Percentiles rank a stretch among this genome's conserved stretches.
These are phyloP conservation scores for Asclepias syriaca DNA, from an alignment of 257 asterid genomes.

Conservation along the genomic window DNA sequence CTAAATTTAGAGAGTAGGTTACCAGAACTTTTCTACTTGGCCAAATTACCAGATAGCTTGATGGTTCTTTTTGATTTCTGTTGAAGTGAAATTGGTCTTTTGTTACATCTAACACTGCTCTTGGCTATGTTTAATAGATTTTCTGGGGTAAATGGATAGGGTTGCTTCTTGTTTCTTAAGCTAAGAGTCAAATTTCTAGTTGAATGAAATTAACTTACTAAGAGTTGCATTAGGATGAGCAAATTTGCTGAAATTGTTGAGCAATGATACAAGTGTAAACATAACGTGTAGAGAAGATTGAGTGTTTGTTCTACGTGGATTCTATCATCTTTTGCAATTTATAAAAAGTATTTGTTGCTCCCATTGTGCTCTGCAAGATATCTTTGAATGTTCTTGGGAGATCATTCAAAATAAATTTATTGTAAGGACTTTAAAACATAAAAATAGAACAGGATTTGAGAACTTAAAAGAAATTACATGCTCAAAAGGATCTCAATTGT, in stretches of 20 bases:
- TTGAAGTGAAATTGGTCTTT: background rate
- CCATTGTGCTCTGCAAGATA: background rate
- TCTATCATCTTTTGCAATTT: background rate
- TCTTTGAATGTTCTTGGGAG: background rate
- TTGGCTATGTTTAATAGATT: background rate
- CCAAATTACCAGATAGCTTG: background rate
- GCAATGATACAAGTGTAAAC: background rate
- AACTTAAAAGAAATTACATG: background rate
- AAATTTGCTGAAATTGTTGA: background rate
- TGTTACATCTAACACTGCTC: background rate
- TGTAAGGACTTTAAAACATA: background rate
- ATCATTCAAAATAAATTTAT: background rate
- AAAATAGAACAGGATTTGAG: background rate
- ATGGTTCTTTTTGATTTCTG: background rate
- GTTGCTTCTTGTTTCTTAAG: background rate
- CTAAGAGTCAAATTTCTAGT: background rate
- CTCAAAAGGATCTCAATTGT: background rate
- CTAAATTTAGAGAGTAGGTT: background rate
- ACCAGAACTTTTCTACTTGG: background rate
- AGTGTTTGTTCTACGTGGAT: background rate
- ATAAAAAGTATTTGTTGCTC: background rate
- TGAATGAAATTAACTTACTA: background rate
- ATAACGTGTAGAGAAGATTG: background rate
- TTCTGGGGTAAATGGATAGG: background rate
- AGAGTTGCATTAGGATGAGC: background rate